Conservation (phyloP, 192 early-diverging fungal genomes). For the Podila minutissima region DNA sequence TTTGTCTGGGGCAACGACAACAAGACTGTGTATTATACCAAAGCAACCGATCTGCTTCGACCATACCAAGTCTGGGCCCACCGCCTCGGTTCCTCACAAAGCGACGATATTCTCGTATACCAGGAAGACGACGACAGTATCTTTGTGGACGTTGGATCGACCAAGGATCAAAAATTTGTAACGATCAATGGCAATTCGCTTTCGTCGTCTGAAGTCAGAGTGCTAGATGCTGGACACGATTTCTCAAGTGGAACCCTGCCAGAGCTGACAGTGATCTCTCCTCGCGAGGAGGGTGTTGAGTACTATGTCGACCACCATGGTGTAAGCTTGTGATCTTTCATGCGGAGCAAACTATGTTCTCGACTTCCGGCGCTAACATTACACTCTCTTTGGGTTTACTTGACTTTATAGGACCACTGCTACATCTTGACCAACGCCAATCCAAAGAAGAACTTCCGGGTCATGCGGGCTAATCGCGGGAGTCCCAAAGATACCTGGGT, state of each 20-base stretch:
- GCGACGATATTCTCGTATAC: constrained; percentile 66
- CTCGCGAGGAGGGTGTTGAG: constrained; percentile 67
- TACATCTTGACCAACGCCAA: constrained; percentile 67
- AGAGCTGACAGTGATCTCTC: constrained; percentile 58
- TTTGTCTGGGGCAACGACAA: constrained; percentile 75
- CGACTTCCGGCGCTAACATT: neutral
- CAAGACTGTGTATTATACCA: constrained; percentile 72
- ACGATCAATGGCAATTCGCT: constrained; percentile 78
- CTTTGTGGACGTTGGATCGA: constrained; percentile 80
- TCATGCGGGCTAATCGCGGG: constrained; percentile 60
- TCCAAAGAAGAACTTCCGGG: constrained; percentile 66
- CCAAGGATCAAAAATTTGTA: constrained; percentile 76
- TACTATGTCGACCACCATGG: constrained; percentile 83
- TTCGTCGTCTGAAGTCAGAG: constrained; percentile 72
- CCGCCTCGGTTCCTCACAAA: constrained; percentile 56
- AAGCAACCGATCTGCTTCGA: constrained; percentile 73
- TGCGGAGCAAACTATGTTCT: neutral
- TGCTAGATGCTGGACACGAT: constrained; percentile 64
- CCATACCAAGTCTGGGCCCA: constrained; percentile 69
- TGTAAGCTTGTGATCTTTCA: constrained; percentile 51
- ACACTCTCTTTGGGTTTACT: neutral
- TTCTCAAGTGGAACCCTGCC: constrained; percentile 40
- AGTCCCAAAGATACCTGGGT: constrained; percentile 60
- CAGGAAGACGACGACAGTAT: constrained; percentile 70
- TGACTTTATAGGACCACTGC: constrained; percentile 33